Percentiles rank a stretch among this genome's conserved stretches.
These are phyloP conservation scores for Corchorus olitorius DNA, from an alignment of 345 rosid genomes.

Conservation along the genomic window DNA sequence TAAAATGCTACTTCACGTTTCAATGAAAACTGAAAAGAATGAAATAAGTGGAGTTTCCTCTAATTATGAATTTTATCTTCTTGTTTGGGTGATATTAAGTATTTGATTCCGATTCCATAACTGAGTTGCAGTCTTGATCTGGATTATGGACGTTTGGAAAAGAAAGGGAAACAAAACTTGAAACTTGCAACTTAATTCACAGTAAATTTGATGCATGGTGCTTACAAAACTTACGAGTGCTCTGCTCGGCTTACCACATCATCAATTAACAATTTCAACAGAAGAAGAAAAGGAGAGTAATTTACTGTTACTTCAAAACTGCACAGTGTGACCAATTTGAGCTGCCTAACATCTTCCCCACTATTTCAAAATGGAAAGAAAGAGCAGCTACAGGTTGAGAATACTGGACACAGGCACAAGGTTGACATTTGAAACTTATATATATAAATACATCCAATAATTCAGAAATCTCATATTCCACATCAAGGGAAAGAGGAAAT, in stretches of 20 bases:
- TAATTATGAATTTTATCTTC: too few relatives aligned
- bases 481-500: neutral
- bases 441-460: neutral
- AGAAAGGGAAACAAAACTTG: neutral
- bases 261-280: neutral
- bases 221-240: conserved; percentile 9
- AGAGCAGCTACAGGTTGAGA: neutral
- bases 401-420: neutral
- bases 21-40: too few relatives aligned
- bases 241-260: neutral
- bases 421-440: neutral
- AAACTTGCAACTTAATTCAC: conserved; percentile 3
- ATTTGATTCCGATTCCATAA: too few relatives aligned
- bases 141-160: neutral
- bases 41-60: too few relatives aligned
- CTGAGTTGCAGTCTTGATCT: too few relatives aligned
- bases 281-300: neutral
- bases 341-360: neutral
- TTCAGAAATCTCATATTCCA: conserved; percentile 14
- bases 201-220: neutral
- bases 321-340: neutral
- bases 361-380: neutral
- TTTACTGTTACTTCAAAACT: neutral
- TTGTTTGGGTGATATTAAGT: too few relatives aligned
- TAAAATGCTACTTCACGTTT: too few relatives aligned